These are phyloP conservation scores for Amylostereum areolatum DNA, from an alignment of 1,284 basidiomycete genomes.

Conservation along the genomic window DNA sequence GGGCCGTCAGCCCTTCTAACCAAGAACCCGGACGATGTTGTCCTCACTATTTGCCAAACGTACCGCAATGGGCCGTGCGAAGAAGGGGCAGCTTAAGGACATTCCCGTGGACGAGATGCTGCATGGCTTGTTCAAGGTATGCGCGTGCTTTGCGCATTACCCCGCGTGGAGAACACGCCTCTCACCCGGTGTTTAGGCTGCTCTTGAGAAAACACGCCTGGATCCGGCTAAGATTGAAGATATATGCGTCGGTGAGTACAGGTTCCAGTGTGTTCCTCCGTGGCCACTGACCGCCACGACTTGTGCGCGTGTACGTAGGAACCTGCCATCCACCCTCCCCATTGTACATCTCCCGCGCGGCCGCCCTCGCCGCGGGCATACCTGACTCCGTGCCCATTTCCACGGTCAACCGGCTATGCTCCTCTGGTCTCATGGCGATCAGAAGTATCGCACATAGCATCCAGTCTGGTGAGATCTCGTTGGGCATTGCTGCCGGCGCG, in stretches of 20 bases:
- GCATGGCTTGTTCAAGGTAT: slow-evolving; percentile 60
- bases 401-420: slow-evolving; percentile 80
- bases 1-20: slow-evolving; percentile 42
- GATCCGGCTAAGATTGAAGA: slow-evolving; percentile 67
- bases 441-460: slow-evolving; percentile 77
- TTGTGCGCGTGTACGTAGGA: slow-evolving; percentile 32
- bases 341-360: slow-evolving; percentile 71
- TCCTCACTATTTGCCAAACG: slow-evolving; percentile 83
- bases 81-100: slow-evolving; percentile 80
- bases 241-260: slow-evolving; percentile 65
- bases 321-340: slow-evolving; percentile 86
- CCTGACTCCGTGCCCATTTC: slow-evolving; percentile 63
- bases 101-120: slow-evolving; percentile 69
- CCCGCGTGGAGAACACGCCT: background rate
- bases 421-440: slow-evolving; percentile 83
- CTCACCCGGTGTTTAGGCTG: slow-evolving; percentile 29
- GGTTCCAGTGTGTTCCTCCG: background rate
- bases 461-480: slow-evolving; percentile 56
- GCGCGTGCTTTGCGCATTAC: background rate
- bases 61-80: slow-evolving; percentile 70
- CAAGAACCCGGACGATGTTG: slow-evolving; percentile 75
- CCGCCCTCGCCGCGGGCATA: slow-evolving; percentile 77
- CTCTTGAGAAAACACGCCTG: slow-evolving; percentile 40
- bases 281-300: no score
- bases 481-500: slow-evolving; percentile 77